Conservation (phyloP, 345 rosid species). For the Camelina laxa region DNA sequence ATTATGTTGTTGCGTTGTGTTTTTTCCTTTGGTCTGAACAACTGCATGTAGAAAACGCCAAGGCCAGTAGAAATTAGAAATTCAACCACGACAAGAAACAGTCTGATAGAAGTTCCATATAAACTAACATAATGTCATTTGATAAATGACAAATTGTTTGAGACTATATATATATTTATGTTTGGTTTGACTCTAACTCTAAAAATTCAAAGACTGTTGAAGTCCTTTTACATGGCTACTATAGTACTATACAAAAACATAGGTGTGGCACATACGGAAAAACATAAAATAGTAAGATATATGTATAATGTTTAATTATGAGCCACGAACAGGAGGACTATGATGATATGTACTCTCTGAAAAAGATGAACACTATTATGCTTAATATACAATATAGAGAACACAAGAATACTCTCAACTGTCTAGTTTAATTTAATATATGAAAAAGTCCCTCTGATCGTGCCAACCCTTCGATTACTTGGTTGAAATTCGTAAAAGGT, state of each 20-base stretch:
- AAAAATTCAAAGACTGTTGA: not conserved
- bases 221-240: not conserved
- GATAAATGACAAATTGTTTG: not conserved
- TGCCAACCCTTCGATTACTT: conserved; percentile 36
- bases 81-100: conserved; percentile 35
- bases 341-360: not conserved
- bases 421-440: not conserved
- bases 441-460: conserved; percentile 3
- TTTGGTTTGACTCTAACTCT: conserved; percentile 16
- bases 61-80: conserved; percentile 5
- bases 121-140: conserved; percentile 4
- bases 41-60: conserved; percentile 34
- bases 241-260: not conserved
- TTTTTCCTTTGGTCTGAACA: conserved; percentile 30
- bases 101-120: conserved; percentile 16
- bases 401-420: not conserved
- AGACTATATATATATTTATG: not conserved
- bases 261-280: not conserved
- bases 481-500: conserved; percentile 34
- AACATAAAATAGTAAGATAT: not conserved
- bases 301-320: not conserved
- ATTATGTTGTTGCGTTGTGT: not conserved
- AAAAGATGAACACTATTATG: not conserved
- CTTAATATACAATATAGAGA: not conserved
- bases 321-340: conserved; percentile 4